Base-by-base conservation (phyloP, 169 alveolate species). In the Babesia sp. region DNA sequence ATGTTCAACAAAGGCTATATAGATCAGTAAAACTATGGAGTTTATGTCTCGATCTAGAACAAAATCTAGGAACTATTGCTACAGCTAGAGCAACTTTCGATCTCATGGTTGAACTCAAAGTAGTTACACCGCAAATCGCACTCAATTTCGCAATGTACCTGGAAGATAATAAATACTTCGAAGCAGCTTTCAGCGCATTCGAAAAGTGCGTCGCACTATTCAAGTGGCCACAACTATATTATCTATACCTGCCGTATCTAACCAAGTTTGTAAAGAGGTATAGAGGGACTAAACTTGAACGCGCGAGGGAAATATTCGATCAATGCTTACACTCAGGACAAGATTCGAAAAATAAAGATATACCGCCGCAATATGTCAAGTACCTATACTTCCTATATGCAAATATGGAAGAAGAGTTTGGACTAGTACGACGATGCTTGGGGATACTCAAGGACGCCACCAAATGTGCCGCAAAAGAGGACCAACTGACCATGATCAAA, bases 141-240 rank as follows among this genome's bases (percentile, higher is more conserved):
- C 80, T 83, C 66, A 86, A 83, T 63, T 90, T 66, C 67, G 92
- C 92, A 18, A 80, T 39, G 39, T 83, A 68, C 66, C 81, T 86
- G 31, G 92, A 90, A 71, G 85, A 85, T 0, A n/a, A 64, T 33
- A 29, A 33, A 48, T 93, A 87, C 77, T 95, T 91, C 74, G 99
- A 96, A 81, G 97, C 94, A 66, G 77, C 96, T 6, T 96, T 94
- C 89, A 91, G 93, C 67, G 94, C 93, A 18, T 96, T 91, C 80
- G 99, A 96, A 76, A 87, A 93, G 42, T 97, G 98, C 56, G 71
- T 96, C 39, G 82, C 86, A 34, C 86, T 91, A 34, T 96, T 95
- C 82, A 70, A 82, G 51, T 95, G 97, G 97, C 99, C 99, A 11
- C 96, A 93, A 72, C 72, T 91, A 9, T 92, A 93, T 81, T 97